A percentile compares a stretch with the other conserved stretches of the same genome.
Evolutionary conservation across 2,329 filamentous ascomycete species (phyloP).

Genomic region (Pseudopyricularia cyperi): DNA sequence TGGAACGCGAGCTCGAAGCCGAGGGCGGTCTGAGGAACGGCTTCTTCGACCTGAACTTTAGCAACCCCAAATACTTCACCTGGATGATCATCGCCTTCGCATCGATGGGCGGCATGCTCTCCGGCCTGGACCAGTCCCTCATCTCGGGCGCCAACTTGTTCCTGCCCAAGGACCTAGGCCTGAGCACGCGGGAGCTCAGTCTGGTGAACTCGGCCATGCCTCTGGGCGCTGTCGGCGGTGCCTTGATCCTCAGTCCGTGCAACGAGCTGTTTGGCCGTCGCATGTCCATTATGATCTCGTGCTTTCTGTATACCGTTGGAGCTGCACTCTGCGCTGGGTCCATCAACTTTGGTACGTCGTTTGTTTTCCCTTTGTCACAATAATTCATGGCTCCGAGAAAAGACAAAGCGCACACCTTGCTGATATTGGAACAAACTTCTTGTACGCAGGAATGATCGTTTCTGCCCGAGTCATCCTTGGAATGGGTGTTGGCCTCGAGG

Average conservation of each 20-base stretch:
- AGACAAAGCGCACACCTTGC: not conserved
- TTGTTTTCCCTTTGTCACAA: not conserved
- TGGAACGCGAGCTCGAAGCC: not conserved
- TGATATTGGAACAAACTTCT: not conserved
- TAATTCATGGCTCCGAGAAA: not conserved
- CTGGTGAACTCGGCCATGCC: constrained; percentile 61
- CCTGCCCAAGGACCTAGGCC: constrained; percentile 43
- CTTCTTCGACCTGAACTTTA: constrained; percentile 24
- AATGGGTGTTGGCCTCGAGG: constrained; percentile 58
- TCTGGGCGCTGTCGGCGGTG: constrained; percentile 57
- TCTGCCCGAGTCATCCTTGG: constrained; percentile 55
- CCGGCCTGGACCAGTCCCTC: constrained; percentile 59
- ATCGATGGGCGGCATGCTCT: constrained; percentile 62
- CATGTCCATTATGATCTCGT: constrained; percentile 56
- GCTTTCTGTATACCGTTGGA: constrained; percentile 57
- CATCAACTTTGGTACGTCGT: constrained; percentile 40
- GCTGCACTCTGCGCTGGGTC: constrained; percentile 55
- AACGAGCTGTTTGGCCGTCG: constrained; percentile 57
- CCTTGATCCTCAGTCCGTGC: constrained; percentile 49
- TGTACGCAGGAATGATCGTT: constrained; percentile 46
- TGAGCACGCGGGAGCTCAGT: constrained; percentile 44
- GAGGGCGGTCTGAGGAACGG: constrained; percentile 16
- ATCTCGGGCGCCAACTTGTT: constrained; percentile 60
- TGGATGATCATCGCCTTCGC: constrained; percentile 57
- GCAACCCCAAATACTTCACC: constrained; percentile 41